Conservation (phyloP, 306 rosid species). For the Herpetospermum pedunculosum region DNA sequence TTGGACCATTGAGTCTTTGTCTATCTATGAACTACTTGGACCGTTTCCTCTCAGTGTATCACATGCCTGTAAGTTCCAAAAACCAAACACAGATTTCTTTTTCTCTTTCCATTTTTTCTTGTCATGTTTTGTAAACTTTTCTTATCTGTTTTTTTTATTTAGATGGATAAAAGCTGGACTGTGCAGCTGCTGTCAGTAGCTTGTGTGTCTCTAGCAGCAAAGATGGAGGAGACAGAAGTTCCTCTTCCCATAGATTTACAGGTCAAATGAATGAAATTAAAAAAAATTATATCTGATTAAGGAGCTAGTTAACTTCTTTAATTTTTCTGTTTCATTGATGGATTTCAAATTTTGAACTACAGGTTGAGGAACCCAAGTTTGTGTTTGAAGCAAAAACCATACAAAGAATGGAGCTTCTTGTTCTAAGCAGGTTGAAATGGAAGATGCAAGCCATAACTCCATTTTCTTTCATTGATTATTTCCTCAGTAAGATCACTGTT, state of each 20-base stretch:
- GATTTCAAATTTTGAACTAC: not conserved
- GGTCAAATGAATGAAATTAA: constrained; percentile 42
- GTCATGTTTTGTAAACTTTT: constrained; percentile 3
- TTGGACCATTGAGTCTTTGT: constrained; percentile 44
- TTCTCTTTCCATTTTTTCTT: constrained; percentile 3
- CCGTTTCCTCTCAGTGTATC: constrained; percentile 50
- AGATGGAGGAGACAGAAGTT: constrained; percentile 47
- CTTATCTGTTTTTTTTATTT: not conserved
- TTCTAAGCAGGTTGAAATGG: constrained; percentile 56
- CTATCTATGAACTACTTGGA: constrained; percentile 69
- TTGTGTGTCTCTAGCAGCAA: constrained; percentile 63
- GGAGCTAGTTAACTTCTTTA: too few relatives aligned
- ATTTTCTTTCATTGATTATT: constrained; percentile 51
- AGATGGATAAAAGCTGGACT: constrained; percentile 43
- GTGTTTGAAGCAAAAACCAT: constrained; percentile 39
- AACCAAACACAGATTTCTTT: not conserved
- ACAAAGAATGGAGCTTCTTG: constrained; percentile 55
- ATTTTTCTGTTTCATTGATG: not conserved
- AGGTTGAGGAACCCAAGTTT: constrained; percentile 52
- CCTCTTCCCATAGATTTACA: constrained; percentile 37
- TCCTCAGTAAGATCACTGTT: constrained; percentile 32
- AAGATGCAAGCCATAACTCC: constrained; percentile 64
- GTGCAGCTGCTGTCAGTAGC: constrained; percentile 51
- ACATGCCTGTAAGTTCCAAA: constrained; percentile 46
- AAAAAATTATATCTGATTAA: too few relatives aligned